Evolutionary conservation across 1,284 basidiomycete genomes (phyloP).

Genomic region (Malassezia dermatis): DNA sequence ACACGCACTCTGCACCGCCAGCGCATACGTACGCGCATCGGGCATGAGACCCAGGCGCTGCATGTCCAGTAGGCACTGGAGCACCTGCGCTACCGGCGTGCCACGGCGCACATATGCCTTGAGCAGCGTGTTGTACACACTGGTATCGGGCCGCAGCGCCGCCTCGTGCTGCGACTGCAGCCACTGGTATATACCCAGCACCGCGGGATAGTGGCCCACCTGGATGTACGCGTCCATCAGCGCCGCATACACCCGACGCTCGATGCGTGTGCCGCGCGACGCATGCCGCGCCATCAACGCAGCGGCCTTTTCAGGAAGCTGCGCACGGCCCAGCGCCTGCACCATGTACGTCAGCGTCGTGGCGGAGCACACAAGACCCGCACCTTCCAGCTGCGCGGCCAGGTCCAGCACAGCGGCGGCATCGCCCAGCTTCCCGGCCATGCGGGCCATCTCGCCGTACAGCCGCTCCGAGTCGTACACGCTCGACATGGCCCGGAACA

Average conservation of each 20-base stretch:
- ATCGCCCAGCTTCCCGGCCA: background rate
- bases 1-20: constrained; percentile 72
- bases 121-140: constrained; percentile 57
- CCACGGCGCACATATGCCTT: constrained; percentile 75
- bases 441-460: constrained; percentile 9
- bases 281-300: constrained; percentile 4
- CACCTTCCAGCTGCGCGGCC: constrained; percentile 8
- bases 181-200: constrained; percentile 63
- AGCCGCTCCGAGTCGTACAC: constrained; percentile 9
- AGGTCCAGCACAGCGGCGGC: constrained; percentile 4
- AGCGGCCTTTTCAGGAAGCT: constrained; percentile 8
- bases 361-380: background rate
- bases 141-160: constrained; percentile 23
- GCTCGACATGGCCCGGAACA: background rate
- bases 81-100: constrained; percentile 62
- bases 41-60: constrained; percentile 55
- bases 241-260: constrained; percentile 49
- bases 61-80: constrained; percentile 59
- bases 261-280: background rate
- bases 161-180: constrained; percentile 47
- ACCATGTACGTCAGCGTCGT: constrained; percentile 4
- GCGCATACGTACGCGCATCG: constrained; percentile 60
- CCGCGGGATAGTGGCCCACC: constrained; percentile 66
- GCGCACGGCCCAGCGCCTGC: constrained; percentile 10
- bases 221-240: constrained; percentile 77